Evolutionary conservation across 495 filamentous ascomycete genomes (phyloP), one percentile per base, ranked within the genome.

Genomic region (Letharia columbiana): DNA sequence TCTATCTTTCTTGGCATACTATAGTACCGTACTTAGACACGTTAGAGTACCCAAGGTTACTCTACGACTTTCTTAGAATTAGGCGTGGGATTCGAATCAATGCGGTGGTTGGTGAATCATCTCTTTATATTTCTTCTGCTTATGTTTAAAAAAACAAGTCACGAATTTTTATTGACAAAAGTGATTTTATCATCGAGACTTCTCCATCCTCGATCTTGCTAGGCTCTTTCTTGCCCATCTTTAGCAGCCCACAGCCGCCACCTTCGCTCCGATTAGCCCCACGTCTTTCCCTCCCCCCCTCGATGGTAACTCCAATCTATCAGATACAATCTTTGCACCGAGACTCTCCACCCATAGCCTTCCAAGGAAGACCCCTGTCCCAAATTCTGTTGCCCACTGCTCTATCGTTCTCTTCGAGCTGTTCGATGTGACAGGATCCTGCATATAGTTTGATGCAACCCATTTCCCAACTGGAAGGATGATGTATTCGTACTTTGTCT

Each of bases 301-400:
- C 33, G n/a, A 35, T 28, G 28, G 33, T 17, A 37, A 18, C 10
- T 20, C 33, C 54, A 57, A 2, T 20, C 20, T 57, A 37, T 57
- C 54, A 37, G 28, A 13, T 33, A 37, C 20, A 10, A 57, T 37
- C 33, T 20, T 57, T 37, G 33, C 33, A 33, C 6, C 54, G 9
- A 31, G 17, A 10, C 54, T 7, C 20, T 57, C 54, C 33, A 57
- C 33, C 54, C 54, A 57, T 20, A 57, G 0, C 17, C 39, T 18
- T 6, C 54, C 33, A 20, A 57, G 33, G 17, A 57, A 20, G 3
- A 57, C 54, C 20, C 20, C 17, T 57, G 54, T 57, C 4, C 54
- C 54, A 17, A 57, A 57, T 37, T 8, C 33, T 20, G 33, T 57
- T 5, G 54, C 54, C 54, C 54, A 57, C 54, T 57, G 54, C 54